Evolutionary conservation across 2,329 filamentous ascomycete species (phyloP), one percentile per base, ranked within the genome.

Genomic region (Monosporascus sp.): DNA sequence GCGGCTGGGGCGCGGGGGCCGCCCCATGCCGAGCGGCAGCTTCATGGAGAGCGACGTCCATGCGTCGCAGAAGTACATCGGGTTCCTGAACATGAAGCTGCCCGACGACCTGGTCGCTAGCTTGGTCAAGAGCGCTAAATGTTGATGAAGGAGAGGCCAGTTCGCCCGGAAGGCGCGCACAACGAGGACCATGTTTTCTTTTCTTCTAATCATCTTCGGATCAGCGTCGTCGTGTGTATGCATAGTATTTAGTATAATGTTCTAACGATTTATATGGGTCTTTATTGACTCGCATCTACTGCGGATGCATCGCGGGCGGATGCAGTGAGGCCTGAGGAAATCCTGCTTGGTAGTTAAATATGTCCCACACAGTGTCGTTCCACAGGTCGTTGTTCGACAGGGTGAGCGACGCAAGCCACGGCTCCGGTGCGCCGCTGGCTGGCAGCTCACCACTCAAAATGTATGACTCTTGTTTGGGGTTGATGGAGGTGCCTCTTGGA

Each of bases 31-130:
- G 2, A 60, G 59, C 7, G 66, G 66, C 8, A 56, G 65, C 3
- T 68, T 66, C 50, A 65, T 67, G 65, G 66, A 68, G 53, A 58
- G 60, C 41, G 66, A 69, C 41, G 61, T 66, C 5, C 66, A 69
- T 22, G 65, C 63, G 2, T 63, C 64, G 14, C 65, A 67, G 54
- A 57, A 63, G 43, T 60, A 68, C 47, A 49, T 66, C 5, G 58
- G 59, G 11, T 57, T 68, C 15, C 55, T 60, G 11, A 60, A 61
- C 11, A 37, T 64, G 50, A 55, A 53, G 37, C 28, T 65, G 17
- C 58, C 62, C 2, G 53, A 57, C 3, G 55, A 58, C 15, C 48
- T 63, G 7, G 22, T 60, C 18, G 55, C 54, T 24, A 43, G 38
- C 6, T 44, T 60, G 24, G 43, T 46, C 22, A 46, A 46, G 22